Conservation (phyloP, 257 asterid genomes). For the Solanum chmielewskii region DNA sequence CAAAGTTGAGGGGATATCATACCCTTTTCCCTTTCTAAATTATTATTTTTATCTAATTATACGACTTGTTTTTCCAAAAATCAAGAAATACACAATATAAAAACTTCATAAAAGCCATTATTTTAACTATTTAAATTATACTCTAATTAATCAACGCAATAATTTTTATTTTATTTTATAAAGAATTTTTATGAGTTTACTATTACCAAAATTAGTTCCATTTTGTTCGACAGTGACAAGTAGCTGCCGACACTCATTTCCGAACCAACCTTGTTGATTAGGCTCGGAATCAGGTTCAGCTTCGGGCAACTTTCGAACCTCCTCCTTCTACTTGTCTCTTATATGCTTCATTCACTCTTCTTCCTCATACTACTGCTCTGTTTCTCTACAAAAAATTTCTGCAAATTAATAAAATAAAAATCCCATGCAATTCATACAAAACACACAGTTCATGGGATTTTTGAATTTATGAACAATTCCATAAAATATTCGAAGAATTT, state of each 20-base stretch:
- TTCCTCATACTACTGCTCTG: not conserved
- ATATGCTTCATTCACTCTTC: slow-evolving; percentile 20
- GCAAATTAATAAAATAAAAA: not conserved
- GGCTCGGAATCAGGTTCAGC: slow-evolving; percentile 17
- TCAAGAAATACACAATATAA: not conserved
- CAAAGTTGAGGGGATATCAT: no score
- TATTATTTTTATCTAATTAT: not conserved
- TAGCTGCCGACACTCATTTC: slow-evolving; percentile 67
- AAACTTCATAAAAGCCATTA: no score
- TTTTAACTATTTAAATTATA: not conserved
- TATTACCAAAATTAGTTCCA: not conserved
- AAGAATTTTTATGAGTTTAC: not conserved
- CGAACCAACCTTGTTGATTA: slow-evolving; percentile 5
- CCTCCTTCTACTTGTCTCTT: not conserved
- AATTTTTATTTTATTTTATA: not conserved
- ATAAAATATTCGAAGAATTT: not conserved
- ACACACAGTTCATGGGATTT: not conserved
- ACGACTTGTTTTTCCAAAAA: not conserved
- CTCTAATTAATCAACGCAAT: not conserved
- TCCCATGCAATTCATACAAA: not conserved
- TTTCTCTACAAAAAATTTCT: not conserved
- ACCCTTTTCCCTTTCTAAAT: no score
- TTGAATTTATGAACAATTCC: not conserved
- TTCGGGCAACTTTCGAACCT: not conserved
- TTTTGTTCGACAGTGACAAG: slow-evolving; percentile 25